These are phyloP conservation scores for Salix koriyanagi DNA, from an alignment of 345 rosid genomes.

Conservation along the genomic window DNA sequence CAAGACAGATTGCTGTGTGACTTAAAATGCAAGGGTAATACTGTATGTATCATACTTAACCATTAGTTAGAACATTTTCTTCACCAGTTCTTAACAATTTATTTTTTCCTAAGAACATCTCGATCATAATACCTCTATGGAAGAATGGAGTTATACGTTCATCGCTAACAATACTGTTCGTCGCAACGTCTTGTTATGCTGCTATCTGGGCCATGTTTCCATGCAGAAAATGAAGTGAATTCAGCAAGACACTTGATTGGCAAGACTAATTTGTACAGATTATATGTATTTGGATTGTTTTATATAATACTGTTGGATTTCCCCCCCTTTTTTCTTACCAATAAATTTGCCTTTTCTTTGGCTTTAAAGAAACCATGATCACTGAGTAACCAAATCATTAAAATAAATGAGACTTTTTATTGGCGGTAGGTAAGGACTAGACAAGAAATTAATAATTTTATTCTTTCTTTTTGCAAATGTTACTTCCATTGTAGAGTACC, in stretches of 20 bases:
- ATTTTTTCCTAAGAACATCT: too few relatives aligned
- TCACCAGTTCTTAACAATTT: neutral
- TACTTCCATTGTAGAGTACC: slow-evolving; percentile 8
- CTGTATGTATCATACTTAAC: neutral
- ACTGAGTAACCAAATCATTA: neutral
- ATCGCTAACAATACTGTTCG: neutral
- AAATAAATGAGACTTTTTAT: neutral
- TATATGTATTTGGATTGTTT: too few relatives aligned
- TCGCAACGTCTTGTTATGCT: neutral
- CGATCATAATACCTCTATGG: too few relatives aligned
- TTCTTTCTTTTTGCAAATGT: neutral
- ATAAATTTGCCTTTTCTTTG: neutral
- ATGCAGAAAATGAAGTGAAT: neutral
- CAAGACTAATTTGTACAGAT: neutral
- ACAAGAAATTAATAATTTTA: neutral
- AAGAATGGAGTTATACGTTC: too few relatives aligned
- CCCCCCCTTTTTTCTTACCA: neutral
- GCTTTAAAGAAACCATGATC: neutral
- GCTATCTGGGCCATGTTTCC: neutral
- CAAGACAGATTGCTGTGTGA: neutral
- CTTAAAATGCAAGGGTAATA: neutral
- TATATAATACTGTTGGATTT: neutral
- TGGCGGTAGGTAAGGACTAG: slow-evolving; percentile 9
- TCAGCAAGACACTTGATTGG: neutral
- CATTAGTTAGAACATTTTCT: neutral